Conservation (phyloP, 2,329 filamentous ascomycete species). For the Calonectria crousiana region DNA sequence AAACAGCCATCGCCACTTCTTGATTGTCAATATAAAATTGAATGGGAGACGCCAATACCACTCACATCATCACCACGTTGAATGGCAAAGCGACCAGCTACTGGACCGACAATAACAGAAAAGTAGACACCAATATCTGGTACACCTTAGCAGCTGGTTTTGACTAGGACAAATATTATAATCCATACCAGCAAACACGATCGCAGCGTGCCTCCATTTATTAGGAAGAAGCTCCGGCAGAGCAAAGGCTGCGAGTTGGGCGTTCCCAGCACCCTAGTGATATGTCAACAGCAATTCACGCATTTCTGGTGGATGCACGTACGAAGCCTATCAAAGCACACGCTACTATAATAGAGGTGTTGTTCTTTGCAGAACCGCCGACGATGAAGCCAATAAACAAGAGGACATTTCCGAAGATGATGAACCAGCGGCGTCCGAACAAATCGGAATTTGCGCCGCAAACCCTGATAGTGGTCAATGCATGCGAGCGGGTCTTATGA, state of each 20-base stretch:
- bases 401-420: slow-evolving; percentile 24
- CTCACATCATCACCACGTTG: slow-evolving; percentile 44
- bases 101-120: slow-evolving; percentile 59
- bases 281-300: not conserved
- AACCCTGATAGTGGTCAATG: slow-evolving; percentile 34
- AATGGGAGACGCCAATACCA: not conserved
- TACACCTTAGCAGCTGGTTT: not conserved
- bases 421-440: slow-evolving; percentile 51
- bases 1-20: slow-evolving; percentile 59
- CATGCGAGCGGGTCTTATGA: no score
- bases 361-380: slow-evolving; percentile 53
- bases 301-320: not conserved
- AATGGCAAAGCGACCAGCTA: slow-evolving; percentile 57
- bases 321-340: slow-evolving; percentile 56
- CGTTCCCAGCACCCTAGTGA: slow-evolving; percentile 53
- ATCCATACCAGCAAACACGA: slow-evolving; percentile 51
- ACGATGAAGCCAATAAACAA: slow-evolving; percentile 38
- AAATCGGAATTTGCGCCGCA: slow-evolving; percentile 60
- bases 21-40: not conserved
- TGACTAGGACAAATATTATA: accelerated
- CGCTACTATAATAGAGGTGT: slow-evolving; percentile 53
- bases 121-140: slow-evolving; percentile 55
- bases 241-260: slow-evolving; percentile 59
- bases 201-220: slow-evolving; percentile 60
- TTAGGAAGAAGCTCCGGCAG: slow-evolving; percentile 61